Percentiles rank a stretch among this genome's conserved stretches.
Conservation (phyloP, 768 basidiomycete species). For the Rubroboletus satanas region DNA sequence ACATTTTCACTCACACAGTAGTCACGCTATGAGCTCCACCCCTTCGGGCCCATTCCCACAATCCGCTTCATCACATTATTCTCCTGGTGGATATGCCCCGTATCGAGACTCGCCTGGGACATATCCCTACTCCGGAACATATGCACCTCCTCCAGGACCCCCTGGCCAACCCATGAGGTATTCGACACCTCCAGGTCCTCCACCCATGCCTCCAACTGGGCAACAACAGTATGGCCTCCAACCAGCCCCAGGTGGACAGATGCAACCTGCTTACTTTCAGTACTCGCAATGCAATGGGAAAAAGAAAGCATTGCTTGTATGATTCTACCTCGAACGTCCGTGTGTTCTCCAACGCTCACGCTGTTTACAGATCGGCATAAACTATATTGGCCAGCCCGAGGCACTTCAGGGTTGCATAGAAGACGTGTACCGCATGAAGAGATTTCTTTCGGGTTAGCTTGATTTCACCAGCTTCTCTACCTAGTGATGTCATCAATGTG, state of each 20-base stretch:
- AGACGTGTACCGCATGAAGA: slow-evolving; percentile 76
- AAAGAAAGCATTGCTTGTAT: slow-evolving; percentile 84
- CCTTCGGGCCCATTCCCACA: not conserved
- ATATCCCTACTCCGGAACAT: slow-evolving; percentile 13
- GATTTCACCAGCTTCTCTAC: not conserved
- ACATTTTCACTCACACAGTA: no score
- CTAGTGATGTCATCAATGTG: not conserved
- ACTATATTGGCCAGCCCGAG: slow-evolving; percentile 68
- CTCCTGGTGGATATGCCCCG: slow-evolving; percentile 24
- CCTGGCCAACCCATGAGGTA: slow-evolving; percentile 8
- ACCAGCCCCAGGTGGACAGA: slow-evolving; percentile 42
- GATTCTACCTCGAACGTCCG: slow-evolving; percentile 22
- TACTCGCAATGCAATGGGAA: slow-evolving; percentile 87
- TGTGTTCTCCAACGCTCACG: not conserved
- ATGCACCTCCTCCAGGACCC: slow-evolving; percentile 13
- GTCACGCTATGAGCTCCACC: no score
- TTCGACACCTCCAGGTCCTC: slow-evolving; percentile 31
- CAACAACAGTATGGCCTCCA: slow-evolving; percentile 65
- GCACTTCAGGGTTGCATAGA: slow-evolving; percentile 86
- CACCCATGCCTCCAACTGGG: slow-evolving; percentile 51
- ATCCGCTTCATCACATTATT: slow-evolving; percentile 1
- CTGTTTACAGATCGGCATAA: slow-evolving; percentile 72
- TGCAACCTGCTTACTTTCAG: slow-evolving; percentile 66
- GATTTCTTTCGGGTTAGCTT: slow-evolving; percentile 69
- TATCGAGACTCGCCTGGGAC: not conserved